phyloP scores from a whole-genome alignment of 2,329 filamentous ascomycete species.

The Neoascochyta sp. region DNA sequence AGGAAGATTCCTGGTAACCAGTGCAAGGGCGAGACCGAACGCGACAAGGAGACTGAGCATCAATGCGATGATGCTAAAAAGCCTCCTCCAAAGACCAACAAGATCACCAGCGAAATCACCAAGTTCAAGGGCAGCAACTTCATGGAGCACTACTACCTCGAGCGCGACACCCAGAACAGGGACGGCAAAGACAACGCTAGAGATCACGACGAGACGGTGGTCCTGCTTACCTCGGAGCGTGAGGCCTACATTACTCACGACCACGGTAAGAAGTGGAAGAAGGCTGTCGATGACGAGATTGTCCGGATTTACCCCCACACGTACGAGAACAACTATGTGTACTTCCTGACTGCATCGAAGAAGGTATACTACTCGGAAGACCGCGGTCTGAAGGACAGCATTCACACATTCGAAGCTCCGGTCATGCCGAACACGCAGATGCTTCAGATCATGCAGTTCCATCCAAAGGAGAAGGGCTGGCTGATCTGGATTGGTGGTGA shows the following conservation, averaged over 20 bases:
- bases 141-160: constrained; percentile 68
- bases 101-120: constrained; percentile 60
- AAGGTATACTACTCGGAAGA: constrained; percentile 78
- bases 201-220: constrained; percentile 68
- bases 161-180: constrained; percentile 61
- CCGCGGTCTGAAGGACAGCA: constrained; percentile 59
- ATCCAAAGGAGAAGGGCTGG: constrained; percentile 77
- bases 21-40: constrained; percentile 44
- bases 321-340: constrained; percentile 80
- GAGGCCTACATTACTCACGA: constrained; percentile 73
- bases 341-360: constrained; percentile 70
- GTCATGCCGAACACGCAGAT: constrained; percentile 52
- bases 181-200: constrained; percentile 69
- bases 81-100: constrained; percentile 59
- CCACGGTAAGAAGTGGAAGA: constrained; percentile 84
- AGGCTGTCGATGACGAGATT: constrained; percentile 67
- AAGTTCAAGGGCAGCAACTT: constrained; percentile 60
- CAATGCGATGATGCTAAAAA: constrained; percentile 62
- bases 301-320: constrained; percentile 70
- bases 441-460: constrained; percentile 67
- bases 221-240: constrained; percentile 57
- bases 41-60: constrained; percentile 58
- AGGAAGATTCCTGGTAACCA: constrained; percentile 71
- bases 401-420: constrained; percentile 70
- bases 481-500: constrained; percentile 79